Evolutionary conservation across 306 rosid genomes (phyloP), one percentile per base, ranked within the genome.

Genomic region (Calophaca sinica): DNA sequence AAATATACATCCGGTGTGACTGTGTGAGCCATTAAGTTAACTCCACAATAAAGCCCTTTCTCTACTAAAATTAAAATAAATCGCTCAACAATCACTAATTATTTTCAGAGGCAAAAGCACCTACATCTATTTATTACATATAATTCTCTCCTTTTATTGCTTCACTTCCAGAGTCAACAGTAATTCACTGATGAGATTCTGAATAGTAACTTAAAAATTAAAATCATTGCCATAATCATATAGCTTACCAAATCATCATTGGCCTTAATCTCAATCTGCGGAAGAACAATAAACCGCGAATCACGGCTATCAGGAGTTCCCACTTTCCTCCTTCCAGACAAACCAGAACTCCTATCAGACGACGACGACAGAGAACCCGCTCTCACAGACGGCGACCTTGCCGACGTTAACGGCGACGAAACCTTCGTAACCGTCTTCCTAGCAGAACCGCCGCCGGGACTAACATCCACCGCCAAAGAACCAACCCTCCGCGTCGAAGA

Each of bases 251-350:
- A 82, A 68, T 96, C 99, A 79, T 96, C 98, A 70, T 83, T 83
- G 59, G 96, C 96, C 84, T 96, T 96, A 65, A 87, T 74, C 73
- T 96, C 99, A 86, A 96, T 89, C 78, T 90, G 93, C 9, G 98
- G 99, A 83, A 96, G 99, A 80, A 80, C 87, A 81, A 87, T 58
- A 45, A 92, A 88, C 57, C 83, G 81, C 4, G 99, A 90, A 75
- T 90, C 90, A 55, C 96, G 82, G 79, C 89, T 86, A 46, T 90
- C 91, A 75, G 89, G 89, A 62, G 90, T 92, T 4, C 64, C 80
- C 2, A 61, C 82, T 68, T 86, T 90, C 84, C 85, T 89, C 79
- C 91, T 87, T 58, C 96, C 91, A 59, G 94, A 82, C 54, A 85
- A 71, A 78, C 79, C 71, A 69, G 96, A 83, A 81, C 84, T 80